Percentiles rank a stretch among this genome's conserved stretches.
Conservation (phyloP, 257 asterid species). For the Nicotiana tabacum region DNA sequence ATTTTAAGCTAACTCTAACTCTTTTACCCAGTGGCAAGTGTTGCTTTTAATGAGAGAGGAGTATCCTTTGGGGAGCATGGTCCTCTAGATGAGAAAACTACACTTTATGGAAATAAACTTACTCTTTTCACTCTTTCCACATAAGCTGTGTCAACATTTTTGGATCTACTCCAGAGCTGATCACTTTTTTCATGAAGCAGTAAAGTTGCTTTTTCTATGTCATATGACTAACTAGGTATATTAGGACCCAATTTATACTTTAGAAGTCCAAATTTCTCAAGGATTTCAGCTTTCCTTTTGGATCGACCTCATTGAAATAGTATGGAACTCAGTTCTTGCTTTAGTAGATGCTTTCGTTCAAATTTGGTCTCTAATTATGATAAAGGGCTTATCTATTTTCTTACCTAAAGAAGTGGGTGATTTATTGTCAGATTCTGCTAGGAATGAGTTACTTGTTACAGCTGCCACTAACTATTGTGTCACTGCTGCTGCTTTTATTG, state of each 20-base stretch:
- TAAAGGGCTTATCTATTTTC: not conserved
- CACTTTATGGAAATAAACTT: not conserved
- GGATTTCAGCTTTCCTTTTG: not conserved
- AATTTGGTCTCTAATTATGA: not conserved
- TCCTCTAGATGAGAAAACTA: not conserved
- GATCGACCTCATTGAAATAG: not conserved
- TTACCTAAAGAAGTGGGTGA: not conserved
- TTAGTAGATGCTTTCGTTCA: not conserved
- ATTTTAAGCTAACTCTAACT: not conserved
- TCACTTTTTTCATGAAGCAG: not conserved
- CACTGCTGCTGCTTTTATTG: not conserved
- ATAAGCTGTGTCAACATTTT: not conserved
- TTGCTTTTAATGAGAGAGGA: not conserved
- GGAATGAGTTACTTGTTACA: constrained; percentile 1
- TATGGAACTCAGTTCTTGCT: not conserved
- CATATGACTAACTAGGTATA: not conserved
- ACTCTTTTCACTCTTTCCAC: not conserved
- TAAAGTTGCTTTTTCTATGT: not conserved
- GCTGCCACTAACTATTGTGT: not conserved
- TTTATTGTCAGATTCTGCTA: not conserved
- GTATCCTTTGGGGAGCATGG: constrained; percentile 2
- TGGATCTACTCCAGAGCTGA: not conserved
- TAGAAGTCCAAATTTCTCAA: not conserved
- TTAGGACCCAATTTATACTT: not conserved
- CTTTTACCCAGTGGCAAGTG: not conserved